phyloP scores from a whole-genome alignment of 495 filamentous ascomycete genomes.

The Xylaria scruposa region DNA sequence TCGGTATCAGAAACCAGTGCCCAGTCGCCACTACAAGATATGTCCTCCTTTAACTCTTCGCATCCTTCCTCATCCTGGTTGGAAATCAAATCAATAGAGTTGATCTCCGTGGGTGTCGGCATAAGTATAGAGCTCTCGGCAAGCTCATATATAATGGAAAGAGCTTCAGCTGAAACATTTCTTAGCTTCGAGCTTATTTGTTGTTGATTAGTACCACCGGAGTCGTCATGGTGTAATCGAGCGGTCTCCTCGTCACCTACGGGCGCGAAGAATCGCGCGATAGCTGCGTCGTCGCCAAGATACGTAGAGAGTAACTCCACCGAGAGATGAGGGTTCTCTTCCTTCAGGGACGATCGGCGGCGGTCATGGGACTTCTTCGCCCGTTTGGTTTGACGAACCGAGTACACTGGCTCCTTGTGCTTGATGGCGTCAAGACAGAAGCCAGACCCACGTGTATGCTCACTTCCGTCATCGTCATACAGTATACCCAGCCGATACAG shows the following conservation, averaged over 20 bases:
- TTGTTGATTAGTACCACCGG: background rate
- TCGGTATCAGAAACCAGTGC: slow-evolving; percentile 22
- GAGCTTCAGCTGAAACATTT: slow-evolving; percentile 25
- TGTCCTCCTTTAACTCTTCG: slow-evolving; percentile 11
- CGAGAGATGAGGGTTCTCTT: slow-evolving; percentile 28
- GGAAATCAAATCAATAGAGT: slow-evolving; percentile 36
- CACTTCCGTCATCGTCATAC: slow-evolving; percentile 32
- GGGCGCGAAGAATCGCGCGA: slow-evolving; percentile 38
- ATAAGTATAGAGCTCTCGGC: slow-evolving; percentile 31
- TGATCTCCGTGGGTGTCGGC: slow-evolving; percentile 20
- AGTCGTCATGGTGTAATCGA: slow-evolving; percentile 7
- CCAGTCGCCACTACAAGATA: slow-evolving; percentile 23
- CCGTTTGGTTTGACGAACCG: slow-evolving; percentile 41
- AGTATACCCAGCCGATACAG: slow-evolving; percentile 49
- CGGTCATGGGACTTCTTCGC: slow-evolving; percentile 23
- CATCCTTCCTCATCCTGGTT: slow-evolving; percentile 27
- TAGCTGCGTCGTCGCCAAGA: slow-evolving; percentile 39
- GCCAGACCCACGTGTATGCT: slow-evolving; percentile 40
- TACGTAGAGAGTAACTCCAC: slow-evolving; percentile 43
- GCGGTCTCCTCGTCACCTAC: slow-evolving; percentile 23
- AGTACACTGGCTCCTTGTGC: slow-evolving; percentile 42
- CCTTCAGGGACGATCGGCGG: background rate
- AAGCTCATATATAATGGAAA: slow-evolving; percentile 38
- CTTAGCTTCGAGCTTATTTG: background rate
- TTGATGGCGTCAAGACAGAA: slow-evolving; percentile 46